Evolutionary conservation across 2,329 filamentous ascomycete species (phyloP).

Genomic region (Colletotrichum godetiae): DNA sequence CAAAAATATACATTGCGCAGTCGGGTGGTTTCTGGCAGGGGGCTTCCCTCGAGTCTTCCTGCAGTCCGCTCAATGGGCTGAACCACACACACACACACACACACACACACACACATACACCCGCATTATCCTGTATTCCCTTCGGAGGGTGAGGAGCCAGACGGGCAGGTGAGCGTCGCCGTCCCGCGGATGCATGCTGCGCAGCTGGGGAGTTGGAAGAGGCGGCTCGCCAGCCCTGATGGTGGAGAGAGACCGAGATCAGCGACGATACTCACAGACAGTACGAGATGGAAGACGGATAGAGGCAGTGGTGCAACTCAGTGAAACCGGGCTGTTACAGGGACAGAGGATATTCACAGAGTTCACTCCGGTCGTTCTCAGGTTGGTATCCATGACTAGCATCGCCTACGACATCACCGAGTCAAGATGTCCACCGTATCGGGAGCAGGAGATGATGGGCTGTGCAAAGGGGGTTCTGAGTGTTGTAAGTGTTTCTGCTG

Average conservation of each 20-base stretch:
- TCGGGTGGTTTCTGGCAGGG: background rate
- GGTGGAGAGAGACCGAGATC: background rate
- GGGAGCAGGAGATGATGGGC: background rate
- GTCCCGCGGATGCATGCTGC: background rate
- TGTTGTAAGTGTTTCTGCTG: slow-evolving; percentile 7
- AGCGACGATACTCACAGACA: background rate
- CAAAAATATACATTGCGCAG: slow-evolving; percentile 5
- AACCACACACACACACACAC: slow-evolving; percentile 3
- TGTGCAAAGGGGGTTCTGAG: background rate
- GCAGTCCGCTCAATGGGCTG: slow-evolving; percentile 12
- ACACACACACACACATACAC: background rate
- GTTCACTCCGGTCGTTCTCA: background rate
- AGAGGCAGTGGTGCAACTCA: slow-evolving; percentile 11
- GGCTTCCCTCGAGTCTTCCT: slow-evolving; percentile 2
- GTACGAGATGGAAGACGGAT: background rate
- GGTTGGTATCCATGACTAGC: slow-evolving; percentile 19
- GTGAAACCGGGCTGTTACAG: slow-evolving; percentile 25
- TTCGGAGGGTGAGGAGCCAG: slow-evolving; percentile 18
- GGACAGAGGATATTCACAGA: background rate
- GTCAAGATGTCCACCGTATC: slow-evolving; percentile 3
- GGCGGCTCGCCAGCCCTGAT: background rate
- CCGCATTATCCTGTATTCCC: background rate
- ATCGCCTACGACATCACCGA: background rate
- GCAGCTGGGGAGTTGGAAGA: background rate
- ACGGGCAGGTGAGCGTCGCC: slow-evolving; percentile 18